These are phyloP conservation scores for Yarrowia keelungensis DNA, from an alignment of 805 yeast genomes.

Conservation along the genomic window DNA sequence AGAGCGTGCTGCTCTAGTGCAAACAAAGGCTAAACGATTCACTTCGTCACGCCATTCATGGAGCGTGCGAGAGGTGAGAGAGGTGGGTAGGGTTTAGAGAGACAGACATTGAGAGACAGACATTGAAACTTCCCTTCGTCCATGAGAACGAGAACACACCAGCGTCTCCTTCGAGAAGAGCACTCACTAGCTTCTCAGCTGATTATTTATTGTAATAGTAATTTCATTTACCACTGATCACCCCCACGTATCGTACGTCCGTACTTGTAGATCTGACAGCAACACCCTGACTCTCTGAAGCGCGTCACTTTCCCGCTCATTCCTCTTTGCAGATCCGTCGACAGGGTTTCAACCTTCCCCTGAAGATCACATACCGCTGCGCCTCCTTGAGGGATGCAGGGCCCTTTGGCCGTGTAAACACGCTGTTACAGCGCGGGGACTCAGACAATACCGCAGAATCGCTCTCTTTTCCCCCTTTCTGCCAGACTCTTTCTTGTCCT, in stretches of 20 bases:
- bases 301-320: constrained; percentile 25
- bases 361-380: constrained; percentile 34
- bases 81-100: constrained; percentile 3
- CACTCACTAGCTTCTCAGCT: background rate
- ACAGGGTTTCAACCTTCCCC: constrained; percentile 35
- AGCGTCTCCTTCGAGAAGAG: no score
- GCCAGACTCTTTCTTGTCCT: background rate
- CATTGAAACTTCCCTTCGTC: no score
- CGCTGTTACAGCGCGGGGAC: no score
- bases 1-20: constrained; percentile 27
- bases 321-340: constrained; percentile 28
- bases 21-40: constrained; percentile 20
- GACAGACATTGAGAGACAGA: no score
- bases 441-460: background rate
- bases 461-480: no score
- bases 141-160: no score
- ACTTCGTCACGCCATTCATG: constrained; percentile 30
- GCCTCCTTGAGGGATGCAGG: constrained; percentile 32
- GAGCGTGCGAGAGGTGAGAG: constrained; percentile 18
- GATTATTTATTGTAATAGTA: constrained; percentile 24
- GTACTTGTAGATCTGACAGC: background rate
- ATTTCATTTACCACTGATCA: background rate
- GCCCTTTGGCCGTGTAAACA: background rate
- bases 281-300: background rate
- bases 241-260: no score